Base-by-base conservation (phyloP, 2,329 filamentous ascomycete species). In the Aspergillus quadricinctus region DNA sequence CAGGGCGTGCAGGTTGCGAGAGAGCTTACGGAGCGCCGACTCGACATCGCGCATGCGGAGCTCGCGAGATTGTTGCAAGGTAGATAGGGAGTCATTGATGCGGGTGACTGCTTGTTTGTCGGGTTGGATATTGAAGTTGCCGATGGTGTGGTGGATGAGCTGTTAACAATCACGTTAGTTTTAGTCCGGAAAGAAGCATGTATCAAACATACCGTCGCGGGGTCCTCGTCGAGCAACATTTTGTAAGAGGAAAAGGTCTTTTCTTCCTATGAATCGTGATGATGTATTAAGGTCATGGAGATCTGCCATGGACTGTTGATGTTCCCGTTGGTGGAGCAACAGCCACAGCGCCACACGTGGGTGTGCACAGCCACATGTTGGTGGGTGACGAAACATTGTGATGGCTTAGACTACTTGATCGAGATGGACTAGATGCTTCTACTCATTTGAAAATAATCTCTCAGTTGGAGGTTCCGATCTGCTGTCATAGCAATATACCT, bases 211-310 rank as follows among this genome's bases (percentile, higher is more conserved):
- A 95, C 91, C 48, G 87, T 88, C 48, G 89, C 89, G 63, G 92
- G 93, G 73, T 94, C 90, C 78, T 97, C 92, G 77, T 96, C 90
- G 77, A 97, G 90, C 72, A 97, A 83, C 89, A 97, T 97, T 62
- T 77, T 91, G 78, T 56, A 10, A 8, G 41, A n/a, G 1, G 14
- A 37, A 6, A 19, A 19, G 9, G 21, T 23, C 31, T 14, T 25
- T 5, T 27, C 4, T 27, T 17, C 43, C 11, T 41, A 11, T 23
- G 8, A 5, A 19, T 23, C 6, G 9, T 23, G 2, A 11, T 45
- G 31, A 52, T n/a, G 29, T 46, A 29, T 27, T 52, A n/a, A n/a
- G 40, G 48, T 60, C 46, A 45, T 27, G 49, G 31, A 43, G 37
- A 37, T 10, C 57, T 45, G 23, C 23, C 23, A 23, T 23, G 21